phyloP scores from a whole-genome alignment of 73 alveolate species.

The Blepharisma japonicum region DNA sequence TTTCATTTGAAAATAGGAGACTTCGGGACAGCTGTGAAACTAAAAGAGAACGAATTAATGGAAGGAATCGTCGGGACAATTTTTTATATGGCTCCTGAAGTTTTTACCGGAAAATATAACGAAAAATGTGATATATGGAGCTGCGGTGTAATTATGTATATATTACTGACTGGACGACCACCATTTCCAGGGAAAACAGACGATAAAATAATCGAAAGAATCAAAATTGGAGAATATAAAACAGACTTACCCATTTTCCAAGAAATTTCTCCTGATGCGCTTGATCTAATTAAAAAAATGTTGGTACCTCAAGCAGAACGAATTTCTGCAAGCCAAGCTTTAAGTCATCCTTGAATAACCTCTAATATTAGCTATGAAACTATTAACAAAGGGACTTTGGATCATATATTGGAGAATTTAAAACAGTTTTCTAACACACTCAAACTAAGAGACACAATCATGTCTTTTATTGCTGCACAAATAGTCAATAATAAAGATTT shows the following conservation, averaged over 20 bases:
- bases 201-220: slow-evolving; percentile 52
- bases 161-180: slow-evolving; percentile 69
- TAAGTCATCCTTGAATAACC: background rate
- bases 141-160: slow-evolving; percentile 74
- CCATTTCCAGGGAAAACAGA: slow-evolving; percentile 71
- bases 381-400: too few relatives aligned
- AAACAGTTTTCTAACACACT: background rate
- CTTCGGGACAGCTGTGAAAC: slow-evolving; percentile 60
- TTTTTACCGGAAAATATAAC: slow-evolving; percentile 53
- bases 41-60: slow-evolving; percentile 54
- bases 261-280: slow-evolving; percentile 50
- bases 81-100: slow-evolving; percentile 88
- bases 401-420: background rate
- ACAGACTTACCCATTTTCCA: too few relatives aligned
- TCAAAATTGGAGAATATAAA: slow-evolving; percentile 38
- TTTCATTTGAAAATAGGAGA: slow-evolving; percentile 40
- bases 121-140: slow-evolving; percentile 92
- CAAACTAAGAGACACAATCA: slow-evolving; percentile 2
- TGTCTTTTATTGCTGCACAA: slow-evolving; percentile 22
- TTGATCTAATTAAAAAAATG: slow-evolving; percentile 51
- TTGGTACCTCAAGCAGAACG: background rate
- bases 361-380: too few relatives aligned
- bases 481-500: background rate
- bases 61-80: slow-evolving; percentile 89
- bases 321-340: slow-evolving; percentile 20